Percentiles rank a stretch among this genome's conserved stretches.
Conservation (phyloP, 768 basidiomycete genomes). For the Leccinum boreale region DNA sequence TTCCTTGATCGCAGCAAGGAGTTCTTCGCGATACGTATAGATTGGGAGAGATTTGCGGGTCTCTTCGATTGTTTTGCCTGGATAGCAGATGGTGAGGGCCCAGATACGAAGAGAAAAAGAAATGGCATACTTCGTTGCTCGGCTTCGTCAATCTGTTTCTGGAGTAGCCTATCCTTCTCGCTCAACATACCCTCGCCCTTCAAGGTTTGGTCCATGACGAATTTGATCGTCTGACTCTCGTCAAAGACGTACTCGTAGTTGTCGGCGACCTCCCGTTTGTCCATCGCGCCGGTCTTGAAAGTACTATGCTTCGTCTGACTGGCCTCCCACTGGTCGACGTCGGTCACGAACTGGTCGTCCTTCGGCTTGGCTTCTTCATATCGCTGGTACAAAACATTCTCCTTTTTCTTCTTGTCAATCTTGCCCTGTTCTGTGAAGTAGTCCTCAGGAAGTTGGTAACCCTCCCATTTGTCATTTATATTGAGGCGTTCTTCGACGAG, state of each 20-base stretch:
- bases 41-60: conserved; percentile 93
- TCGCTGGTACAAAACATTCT: conserved; percentile 87
- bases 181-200: conserved; percentile 69
- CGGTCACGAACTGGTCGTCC: conserved; percentile 93
- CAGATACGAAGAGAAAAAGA: background rate
- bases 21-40: conserved; percentile 81
- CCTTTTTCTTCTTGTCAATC: conserved; percentile 95
- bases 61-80: conserved; percentile 88
- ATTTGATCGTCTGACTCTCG: conserved; percentile 94
- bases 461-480: conserved; percentile 95
- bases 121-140: conserved; percentile 73
- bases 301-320: conserved; percentile 86
- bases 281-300: conserved; percentile 89
- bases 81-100: background rate
- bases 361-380: conserved; percentile 92
- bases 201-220: conserved; percentile 80
- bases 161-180: conserved; percentile 79
- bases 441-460: conserved; percentile 95
- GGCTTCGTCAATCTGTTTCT: conserved; percentile 87
- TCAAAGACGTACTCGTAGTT: conserved; percentile 98
- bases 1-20: conserved; percentile 83
- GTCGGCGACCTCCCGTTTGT: conserved; percentile 77
- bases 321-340: conserved; percentile 97
- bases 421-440: conserved; percentile 98
- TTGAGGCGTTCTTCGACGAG: conserved; percentile 92